These are phyloP conservation scores for Neofusicoccum sp. DNA, from an alignment of 2,329 filamentous ascomycete genomes.

Conservation along the genomic window DNA sequence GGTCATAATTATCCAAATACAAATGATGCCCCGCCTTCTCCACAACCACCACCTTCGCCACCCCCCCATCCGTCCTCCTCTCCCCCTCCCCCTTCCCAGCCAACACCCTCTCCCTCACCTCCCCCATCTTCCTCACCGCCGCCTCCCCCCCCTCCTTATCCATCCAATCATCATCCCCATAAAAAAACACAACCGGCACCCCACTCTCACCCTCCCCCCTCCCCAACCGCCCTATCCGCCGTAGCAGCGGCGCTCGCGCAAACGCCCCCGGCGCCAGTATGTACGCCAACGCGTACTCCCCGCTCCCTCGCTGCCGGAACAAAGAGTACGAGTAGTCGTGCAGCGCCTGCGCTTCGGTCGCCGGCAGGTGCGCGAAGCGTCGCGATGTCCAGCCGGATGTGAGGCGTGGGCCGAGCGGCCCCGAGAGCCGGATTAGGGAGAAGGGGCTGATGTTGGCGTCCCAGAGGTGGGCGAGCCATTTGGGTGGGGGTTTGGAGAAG, in stretches of 20 bases:
- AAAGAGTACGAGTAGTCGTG: constrained; percentile 95
- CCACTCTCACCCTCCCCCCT: constrained; percentile 70
- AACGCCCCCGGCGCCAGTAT: constrained; percentile 92
- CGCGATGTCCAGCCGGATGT: constrained; percentile 96
- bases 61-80: constrained; percentile 71
- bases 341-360: constrained; percentile 76
- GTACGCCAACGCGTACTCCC: constrained; percentile 91
- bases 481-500: constrained; percentile 49
- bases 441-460: constrained; percentile 97
- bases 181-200: constrained; percentile 68
- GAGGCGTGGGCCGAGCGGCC: constrained; percentile 85
- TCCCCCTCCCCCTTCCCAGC: constrained; percentile 65
- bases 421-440: constrained; percentile 81
- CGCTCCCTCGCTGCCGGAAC: constrained; percentile 88
- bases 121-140: constrained; percentile 75
- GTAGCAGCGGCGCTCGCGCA: constrained; percentile 82
- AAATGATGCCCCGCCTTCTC: constrained; percentile 71
- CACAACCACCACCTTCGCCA: constrained; percentile 80
- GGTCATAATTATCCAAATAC: constrained; percentile 69
- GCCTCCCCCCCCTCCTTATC: constrained; percentile 70
- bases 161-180: constrained; percentile 17
- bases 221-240: constrained; percentile 82
- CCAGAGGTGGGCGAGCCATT: constrained; percentile 93
- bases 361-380: constrained; percentile 85
- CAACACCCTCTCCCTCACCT: constrained; percentile 64